These are phyloP conservation scores for Periconia digitata DNA, from an alignment of 2,329 filamentous ascomycete species.

Conservation along the genomic window DNA sequence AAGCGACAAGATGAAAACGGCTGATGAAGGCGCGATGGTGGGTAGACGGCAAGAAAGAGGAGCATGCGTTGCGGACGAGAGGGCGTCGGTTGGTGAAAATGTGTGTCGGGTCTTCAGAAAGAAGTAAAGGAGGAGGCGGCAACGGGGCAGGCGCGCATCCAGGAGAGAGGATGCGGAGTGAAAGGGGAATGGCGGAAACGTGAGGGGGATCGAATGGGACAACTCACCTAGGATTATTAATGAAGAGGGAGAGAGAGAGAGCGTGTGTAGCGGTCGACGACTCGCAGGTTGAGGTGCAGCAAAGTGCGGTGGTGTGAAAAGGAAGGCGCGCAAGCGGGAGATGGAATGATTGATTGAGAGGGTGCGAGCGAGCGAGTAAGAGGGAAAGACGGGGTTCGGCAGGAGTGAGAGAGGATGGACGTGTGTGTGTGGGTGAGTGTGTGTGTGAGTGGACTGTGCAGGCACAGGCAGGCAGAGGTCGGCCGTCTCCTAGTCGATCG, in stretches of 20 bases:
- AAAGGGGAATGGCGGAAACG: neutral
- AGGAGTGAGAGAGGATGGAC: slow-evolving; percentile 11
- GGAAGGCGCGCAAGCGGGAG: slow-evolving; percentile 12
- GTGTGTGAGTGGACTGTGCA: slow-evolving; percentile 10
- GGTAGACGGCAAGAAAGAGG: no score
- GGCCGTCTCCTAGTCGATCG: no score
- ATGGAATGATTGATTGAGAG: slow-evolving; percentile 32
- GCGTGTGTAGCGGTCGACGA: neutral
- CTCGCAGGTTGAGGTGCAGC: neutral
- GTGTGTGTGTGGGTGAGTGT: slow-evolving; percentile 27
- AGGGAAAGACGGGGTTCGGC: slow-evolving; percentile 34
- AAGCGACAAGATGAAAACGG: neutral
- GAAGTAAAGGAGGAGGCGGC: slow-evolving; percentile 6
- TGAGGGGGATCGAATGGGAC: neutral
- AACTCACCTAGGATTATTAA: slow-evolving; percentile 33
- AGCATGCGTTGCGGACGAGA: slow-evolving; percentile 9
- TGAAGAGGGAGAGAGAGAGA: slow-evolving; percentile 10
- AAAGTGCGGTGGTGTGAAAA: slow-evolving; percentile 5
- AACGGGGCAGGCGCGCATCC: slow-evolving; percentile 6
- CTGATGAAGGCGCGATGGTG: no score
- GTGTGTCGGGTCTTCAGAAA: slow-evolving; percentile 1
- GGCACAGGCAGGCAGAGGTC: no score
- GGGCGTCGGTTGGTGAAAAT: neutral
- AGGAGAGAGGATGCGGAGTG: slow-evolving; percentile 6
- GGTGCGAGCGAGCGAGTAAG: slow-evolving; percentile 24